Evolutionary conservation across 2,329 filamentous ascomycete genomes (phyloP).

Genomic region (Onygena corvina): DNA sequence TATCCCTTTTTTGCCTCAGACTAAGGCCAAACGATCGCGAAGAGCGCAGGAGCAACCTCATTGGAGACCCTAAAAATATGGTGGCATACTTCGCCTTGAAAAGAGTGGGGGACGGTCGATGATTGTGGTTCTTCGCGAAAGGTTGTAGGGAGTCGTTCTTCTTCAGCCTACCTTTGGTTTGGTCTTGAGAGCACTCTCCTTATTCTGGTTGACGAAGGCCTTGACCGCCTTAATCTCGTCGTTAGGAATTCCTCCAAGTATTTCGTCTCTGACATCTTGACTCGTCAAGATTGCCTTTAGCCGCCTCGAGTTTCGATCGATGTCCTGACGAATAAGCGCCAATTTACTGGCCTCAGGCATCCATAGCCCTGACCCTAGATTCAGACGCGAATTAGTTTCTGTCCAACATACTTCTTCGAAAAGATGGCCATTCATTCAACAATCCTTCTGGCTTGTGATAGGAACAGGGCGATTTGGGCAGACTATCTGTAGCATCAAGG

Average conservation of each 20-base stretch:
- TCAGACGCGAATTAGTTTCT: neutral
- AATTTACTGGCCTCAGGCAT: conserved; percentile 58
- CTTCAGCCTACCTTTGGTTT: conserved; percentile 59
- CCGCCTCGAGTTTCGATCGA: conserved; percentile 59
- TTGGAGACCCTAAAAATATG: too few species aligned
- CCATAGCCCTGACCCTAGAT: conserved; percentile 64
- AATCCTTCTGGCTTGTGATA: neutral
- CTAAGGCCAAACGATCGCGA: neutral
- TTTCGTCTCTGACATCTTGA: conserved; percentile 49
- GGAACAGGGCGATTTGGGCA: too few species aligned
- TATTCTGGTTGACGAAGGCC: conserved; percentile 60
- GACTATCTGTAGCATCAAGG: too few species aligned
- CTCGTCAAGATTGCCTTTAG: conserved; percentile 58
- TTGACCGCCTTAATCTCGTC: conserved; percentile 51
- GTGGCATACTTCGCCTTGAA: too few species aligned
- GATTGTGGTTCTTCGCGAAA: neutral
- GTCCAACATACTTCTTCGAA: too few species aligned
- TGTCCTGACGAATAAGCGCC: conserved; percentile 55
- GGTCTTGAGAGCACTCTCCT: conserved; percentile 66
- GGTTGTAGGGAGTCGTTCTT: too few species aligned
- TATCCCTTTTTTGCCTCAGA: neutral
- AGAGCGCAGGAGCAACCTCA: neutral
- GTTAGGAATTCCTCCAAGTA: conserved; percentile 47
- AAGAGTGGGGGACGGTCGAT: too few species aligned
- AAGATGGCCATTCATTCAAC: too few species aligned